A percentile compares a stretch with the other conserved stretches of the same genome.
Evolutionary conservation across 768 basidiomycete species (phyloP).

Genomic region (Mycena albidolilacea): DNA sequence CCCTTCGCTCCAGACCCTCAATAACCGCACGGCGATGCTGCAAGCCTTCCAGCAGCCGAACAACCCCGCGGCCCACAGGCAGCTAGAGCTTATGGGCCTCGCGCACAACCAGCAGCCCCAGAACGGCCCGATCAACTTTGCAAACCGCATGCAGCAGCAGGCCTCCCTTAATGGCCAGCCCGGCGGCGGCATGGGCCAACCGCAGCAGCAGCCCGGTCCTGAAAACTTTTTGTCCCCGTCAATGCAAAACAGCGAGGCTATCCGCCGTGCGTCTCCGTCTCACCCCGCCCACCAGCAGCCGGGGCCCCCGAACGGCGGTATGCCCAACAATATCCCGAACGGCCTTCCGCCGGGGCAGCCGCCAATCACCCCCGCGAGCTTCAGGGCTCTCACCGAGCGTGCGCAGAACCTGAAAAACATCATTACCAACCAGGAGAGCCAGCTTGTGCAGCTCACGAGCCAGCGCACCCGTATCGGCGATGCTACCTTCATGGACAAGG

Average conservation of each 20-base stretch:
- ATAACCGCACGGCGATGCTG: constrained; percentile 56
- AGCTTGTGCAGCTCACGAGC: constrained; percentile 40
- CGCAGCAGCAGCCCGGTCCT: constrained; percentile 47
- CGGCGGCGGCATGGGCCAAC: constrained; percentile 51
- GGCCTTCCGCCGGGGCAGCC: constrained; percentile 39
- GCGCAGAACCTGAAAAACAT: constrained; percentile 42
- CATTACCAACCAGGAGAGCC: constrained; percentile 39
- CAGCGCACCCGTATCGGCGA: constrained; percentile 44
- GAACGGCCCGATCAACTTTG: constrained; percentile 56
- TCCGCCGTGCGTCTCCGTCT: constrained; percentile 68
- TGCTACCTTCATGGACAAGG: constrained; percentile 41
- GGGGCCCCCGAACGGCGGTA: not conserved
- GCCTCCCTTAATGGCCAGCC: constrained; percentile 49
- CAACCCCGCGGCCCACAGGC: constrained; percentile 52
- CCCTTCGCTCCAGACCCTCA: constrained; percentile 53
- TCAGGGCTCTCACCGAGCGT: constrained; percentile 40
- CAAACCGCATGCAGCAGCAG: constrained; percentile 47
- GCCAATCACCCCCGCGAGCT: constrained; percentile 34
- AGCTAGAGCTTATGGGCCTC: constrained; percentile 63
- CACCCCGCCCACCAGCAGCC: constrained; percentile 42
- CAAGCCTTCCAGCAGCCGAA: constrained; percentile 51
- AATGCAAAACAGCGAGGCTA: constrained; percentile 57
- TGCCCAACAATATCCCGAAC: not conserved
- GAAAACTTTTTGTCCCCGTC: constrained; percentile 68
- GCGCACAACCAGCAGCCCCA: constrained; percentile 64